Conservation (phyloP, 495 filamentous ascomycete genomes). For the Talaromyces proteolyticus region DNA sequence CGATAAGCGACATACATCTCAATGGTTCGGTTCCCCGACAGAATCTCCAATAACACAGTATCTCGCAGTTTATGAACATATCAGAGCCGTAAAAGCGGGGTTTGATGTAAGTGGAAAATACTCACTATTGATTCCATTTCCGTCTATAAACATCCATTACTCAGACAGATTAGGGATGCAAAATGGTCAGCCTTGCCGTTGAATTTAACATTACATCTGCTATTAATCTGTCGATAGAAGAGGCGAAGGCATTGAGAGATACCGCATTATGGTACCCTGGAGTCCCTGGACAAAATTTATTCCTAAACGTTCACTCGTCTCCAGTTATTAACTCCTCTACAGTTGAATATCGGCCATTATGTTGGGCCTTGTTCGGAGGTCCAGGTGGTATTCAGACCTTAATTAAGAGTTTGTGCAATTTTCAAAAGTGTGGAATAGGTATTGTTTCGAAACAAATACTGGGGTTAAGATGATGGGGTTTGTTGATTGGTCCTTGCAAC, state of each 20-base stretch:
- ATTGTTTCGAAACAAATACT: no score
- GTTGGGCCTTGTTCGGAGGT: background rate
- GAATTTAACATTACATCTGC: background rate
- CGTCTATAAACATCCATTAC: background rate
- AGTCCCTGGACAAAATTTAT: background rate
- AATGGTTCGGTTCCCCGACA: background rate
- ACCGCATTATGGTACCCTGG: background rate
- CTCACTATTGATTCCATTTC: background rate
- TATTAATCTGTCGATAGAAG: background rate
- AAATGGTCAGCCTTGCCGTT: slow-evolving; percentile 2
- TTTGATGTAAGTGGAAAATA: background rate
- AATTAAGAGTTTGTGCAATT: no score
- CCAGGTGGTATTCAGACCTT: no score
- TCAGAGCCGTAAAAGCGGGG: background rate
- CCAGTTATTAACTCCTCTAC: background rate
- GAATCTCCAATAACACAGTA: background rate
- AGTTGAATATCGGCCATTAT: background rate
- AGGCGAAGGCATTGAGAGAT: background rate
- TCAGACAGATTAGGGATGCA: background rate
- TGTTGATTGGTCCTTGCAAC: no score
- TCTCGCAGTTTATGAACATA: background rate
- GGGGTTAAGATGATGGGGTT: no score
- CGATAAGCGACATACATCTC: background rate
- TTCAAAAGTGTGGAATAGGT: no score
- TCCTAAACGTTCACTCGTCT: background rate